Evolutionary conservation across 1,284 basidiomycete genomes (phyloP).

Genomic region (Coniferiporia sulphurascens): DNA sequence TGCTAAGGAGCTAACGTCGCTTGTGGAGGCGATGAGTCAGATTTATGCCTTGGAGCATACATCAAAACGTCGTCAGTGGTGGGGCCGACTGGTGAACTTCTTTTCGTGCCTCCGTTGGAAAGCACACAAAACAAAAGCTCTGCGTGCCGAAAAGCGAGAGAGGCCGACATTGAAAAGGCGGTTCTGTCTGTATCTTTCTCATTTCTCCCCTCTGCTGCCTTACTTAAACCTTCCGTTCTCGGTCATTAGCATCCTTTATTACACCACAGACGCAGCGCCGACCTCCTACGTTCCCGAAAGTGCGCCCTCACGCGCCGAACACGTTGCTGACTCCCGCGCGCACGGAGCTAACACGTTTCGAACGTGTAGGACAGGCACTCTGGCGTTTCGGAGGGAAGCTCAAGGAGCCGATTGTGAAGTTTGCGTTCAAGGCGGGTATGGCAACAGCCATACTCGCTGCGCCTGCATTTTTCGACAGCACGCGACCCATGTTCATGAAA

Average conservation of each 20-base stretch:
- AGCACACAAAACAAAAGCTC: not conserved
- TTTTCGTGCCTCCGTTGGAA: not conserved
- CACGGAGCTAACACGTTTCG: conserved; percentile 51
- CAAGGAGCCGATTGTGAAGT: conserved; percentile 75
- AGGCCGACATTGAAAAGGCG: conserved; percentile 23
- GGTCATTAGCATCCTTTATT: conserved; percentile 52
- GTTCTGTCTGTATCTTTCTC: conserved; percentile 36
- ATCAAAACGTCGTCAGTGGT: conserved; percentile 39
- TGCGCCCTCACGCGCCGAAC: conserved; percentile 76
- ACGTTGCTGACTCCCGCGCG: conserved; percentile 76
- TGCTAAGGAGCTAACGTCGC: conserved; percentile 71
- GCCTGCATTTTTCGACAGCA: conserved; percentile 81
- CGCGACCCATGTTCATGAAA: conserved; percentile 72
- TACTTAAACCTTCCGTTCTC: conserved; percentile 14
- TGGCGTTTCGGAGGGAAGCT: conserved; percentile 76
- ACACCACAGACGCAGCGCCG: conserved; percentile 51
- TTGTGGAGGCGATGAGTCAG: conserved; percentile 77
- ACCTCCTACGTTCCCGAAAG: conserved; percentile 76
- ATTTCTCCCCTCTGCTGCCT: not conserved
- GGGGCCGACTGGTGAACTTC: conserved; percentile 21
- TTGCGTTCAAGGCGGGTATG: conserved; percentile 85
- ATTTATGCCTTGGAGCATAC: conserved; percentile 61
- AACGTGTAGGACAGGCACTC: conserved; percentile 59
- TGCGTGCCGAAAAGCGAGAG: conserved; percentile 1
- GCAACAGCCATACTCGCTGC: conserved; percentile 76